Evolutionary conservation across 1,284 basidiomycete species (phyloP).

Genomic region (Rhodofomes roseus): DNA sequence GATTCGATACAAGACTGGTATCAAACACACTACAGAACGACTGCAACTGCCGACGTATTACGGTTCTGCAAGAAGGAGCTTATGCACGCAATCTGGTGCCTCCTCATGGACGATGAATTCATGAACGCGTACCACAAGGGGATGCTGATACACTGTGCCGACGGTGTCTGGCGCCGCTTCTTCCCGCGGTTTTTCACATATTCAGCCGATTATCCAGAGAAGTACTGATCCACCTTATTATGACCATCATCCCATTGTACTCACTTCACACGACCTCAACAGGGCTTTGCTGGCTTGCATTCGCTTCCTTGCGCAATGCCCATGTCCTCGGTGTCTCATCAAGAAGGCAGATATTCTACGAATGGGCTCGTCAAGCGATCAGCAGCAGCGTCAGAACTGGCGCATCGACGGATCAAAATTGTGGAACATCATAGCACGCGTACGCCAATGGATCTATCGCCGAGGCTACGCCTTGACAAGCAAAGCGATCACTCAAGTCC

Average conservation of each 20-base stretch:
- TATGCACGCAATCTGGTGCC: constrained; percentile 18
- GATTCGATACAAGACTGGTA: constrained; percentile 4
- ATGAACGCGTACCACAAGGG: constrained; percentile 23
- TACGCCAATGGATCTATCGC: neutral
- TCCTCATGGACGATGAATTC: constrained; percentile 24
- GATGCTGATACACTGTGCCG: constrained; percentile 20
- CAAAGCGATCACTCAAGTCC: neutral
- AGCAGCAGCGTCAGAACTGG: neutral
- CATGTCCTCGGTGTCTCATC: constrained; percentile 12
- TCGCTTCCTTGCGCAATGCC: constrained; percentile 9
- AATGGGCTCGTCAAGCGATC: constrained; percentile 10
- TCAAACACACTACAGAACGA: neutral
- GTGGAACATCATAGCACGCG: neutral
- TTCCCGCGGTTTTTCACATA: constrained; percentile 19
- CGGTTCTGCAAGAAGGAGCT: constrained; percentile 23
- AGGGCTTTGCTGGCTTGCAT: constrained; percentile 13
- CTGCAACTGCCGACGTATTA: constrained; percentile 5
- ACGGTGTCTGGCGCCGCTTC: constrained; percentile 12
- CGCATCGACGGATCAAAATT: neutral
- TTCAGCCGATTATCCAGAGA: constrained; percentile 30
- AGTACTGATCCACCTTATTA: constrained; percentile 8
- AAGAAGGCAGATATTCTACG: neutral
- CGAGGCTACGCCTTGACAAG: neutral
- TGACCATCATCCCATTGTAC: neutral
- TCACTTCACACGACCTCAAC: neutral